phyloP scores from a whole-genome alignment of 306 rosid species.

The Fragaria iinumae region DNA sequence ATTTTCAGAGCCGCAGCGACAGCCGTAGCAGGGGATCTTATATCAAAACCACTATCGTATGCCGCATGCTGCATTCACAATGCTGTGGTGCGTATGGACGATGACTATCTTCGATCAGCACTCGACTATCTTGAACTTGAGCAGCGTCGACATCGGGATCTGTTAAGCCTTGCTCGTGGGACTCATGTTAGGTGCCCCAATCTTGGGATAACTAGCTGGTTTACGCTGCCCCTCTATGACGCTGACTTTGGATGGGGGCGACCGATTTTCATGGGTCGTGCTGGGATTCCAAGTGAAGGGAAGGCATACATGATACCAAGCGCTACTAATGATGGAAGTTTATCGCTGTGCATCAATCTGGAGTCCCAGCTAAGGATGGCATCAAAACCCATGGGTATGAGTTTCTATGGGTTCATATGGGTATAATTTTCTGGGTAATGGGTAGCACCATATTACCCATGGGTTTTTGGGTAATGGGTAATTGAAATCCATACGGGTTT shows the following conservation, averaged over 20 bases:
- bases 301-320: slow-evolving; percentile 56
- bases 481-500: too few species aligned
- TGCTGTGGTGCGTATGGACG: slow-evolving; percentile 49
- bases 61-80: slow-evolving; percentile 63
- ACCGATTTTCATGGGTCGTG: slow-evolving; percentile 74
- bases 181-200: slow-evolving; percentile 51
- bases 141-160: slow-evolving; percentile 46
- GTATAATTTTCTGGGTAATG: too few species aligned
- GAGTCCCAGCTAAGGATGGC: neutral
- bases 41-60: slow-evolving; percentile 65
- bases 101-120: slow-evolving; percentile 62
- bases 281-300: slow-evolving; percentile 65
- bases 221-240: slow-evolving; percentile 56
- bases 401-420: too few species aligned
- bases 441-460: too few species aligned
- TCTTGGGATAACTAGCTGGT: slow-evolving; percentile 69
- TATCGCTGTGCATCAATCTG: neutral
- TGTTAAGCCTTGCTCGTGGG: slow-evolving; percentile 44
- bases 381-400: too few species aligned
- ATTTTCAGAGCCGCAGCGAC: neutral
- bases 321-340: slow-evolving; percentile 53
- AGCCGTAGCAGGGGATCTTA: slow-evolving; percentile 29
- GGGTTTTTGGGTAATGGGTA: too few species aligned
- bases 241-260: slow-evolving; percentile 87
- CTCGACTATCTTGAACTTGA: slow-evolving; percentile 64